These are phyloP conservation scores for Zostera marina DNA, from an alignment of 116 monocot genomes.

Conservation along the genomic window DNA sequence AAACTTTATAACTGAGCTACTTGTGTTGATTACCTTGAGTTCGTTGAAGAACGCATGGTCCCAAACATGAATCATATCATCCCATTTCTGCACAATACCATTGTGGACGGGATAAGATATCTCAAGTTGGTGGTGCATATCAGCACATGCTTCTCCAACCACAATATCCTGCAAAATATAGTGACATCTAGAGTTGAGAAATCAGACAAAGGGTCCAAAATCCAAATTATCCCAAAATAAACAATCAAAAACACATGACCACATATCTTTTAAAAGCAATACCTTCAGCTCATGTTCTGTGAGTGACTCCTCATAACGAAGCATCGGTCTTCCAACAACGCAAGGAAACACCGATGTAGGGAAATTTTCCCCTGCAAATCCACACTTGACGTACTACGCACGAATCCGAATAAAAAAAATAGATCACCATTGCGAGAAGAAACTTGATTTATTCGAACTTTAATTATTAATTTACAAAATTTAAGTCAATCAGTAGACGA, in stretches of 20 bases:
- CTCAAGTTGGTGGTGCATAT: constrained; percentile 67
- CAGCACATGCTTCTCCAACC: constrained; percentile 83
- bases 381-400: constrained; percentile 93
- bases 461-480: background rate
- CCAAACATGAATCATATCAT: constrained; percentile 90
- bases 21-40: constrained; percentile 34
- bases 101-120: constrained; percentile 89
- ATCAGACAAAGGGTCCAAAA: background rate
- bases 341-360: constrained; percentile 91
- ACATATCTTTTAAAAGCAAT: too few species aligned
- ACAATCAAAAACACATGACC: background rate
- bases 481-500: background rate
- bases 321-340: constrained; percentile 81
- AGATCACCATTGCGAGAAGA: background rate
- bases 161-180: constrained; percentile 46
- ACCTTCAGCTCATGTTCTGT: constrained; percentile 83
- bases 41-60: constrained; percentile 93
- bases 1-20: too few species aligned
- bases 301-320: constrained; percentile 87
- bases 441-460: background rate
- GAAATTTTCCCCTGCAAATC: constrained; percentile 93
- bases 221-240: background rate
- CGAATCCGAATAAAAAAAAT: background rate
- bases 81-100: constrained; percentile 98
- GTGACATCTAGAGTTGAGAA: background rate